Percentiles rank a stretch among this genome's conserved stretches.
These are phyloP conservation scores for Pythium volutum DNA, from an alignment of 352 stramenopile species.

Conservation along the genomic window DNA sequence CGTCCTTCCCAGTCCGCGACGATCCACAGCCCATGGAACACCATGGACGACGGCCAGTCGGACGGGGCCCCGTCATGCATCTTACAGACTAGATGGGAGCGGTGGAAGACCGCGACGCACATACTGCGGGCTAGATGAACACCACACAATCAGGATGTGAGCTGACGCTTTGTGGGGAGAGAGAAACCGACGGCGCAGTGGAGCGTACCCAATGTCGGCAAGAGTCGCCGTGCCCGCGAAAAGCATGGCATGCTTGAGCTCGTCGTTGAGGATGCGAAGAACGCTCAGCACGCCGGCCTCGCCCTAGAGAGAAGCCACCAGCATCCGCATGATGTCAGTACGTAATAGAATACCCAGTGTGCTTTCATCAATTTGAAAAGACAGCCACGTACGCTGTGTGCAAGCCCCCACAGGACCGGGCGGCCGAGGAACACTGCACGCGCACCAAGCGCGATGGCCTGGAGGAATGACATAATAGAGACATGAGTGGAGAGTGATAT, in stretches of 20 bases:
- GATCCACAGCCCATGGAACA: too few species aligned
- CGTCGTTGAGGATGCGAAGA: constrained; percentile 88
- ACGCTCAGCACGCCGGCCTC: constrained; percentile 86
- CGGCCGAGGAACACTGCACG: constrained; percentile 94
- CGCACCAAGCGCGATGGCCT: constrained; percentile 90
- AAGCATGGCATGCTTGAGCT: constrained; percentile 93
- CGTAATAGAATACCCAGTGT: too few species aligned
- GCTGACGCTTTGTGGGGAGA: background rate
- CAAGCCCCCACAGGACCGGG: constrained; percentile 94
- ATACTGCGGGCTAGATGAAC: constrained; percentile 28
- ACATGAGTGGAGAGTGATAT: too few species aligned
- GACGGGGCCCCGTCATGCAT: too few species aligned
- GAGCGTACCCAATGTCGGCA: constrained; percentile 64
- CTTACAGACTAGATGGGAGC: constrained; percentile 24
- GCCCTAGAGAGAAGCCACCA: constrained; percentile 34
- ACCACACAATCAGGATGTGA: constrained; percentile 5
- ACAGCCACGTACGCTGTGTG: constrained; percentile 80
- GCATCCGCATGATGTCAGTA: too few species aligned
- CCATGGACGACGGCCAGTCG: too few species aligned
- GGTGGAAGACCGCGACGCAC: constrained; percentile 29
- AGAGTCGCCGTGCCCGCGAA: constrained; percentile 66
- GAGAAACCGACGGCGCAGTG: background rate
- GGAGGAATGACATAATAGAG: too few species aligned
- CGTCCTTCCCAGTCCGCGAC: too few species aligned
- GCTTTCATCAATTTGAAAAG: too few species aligned